Percentiles rank a stretch among this genome's conserved stretches.
These are phyloP conservation scores for Boletellus ananas DNA, from an alignment of 768 basidiomycete species.

Conservation along the genomic window DNA sequence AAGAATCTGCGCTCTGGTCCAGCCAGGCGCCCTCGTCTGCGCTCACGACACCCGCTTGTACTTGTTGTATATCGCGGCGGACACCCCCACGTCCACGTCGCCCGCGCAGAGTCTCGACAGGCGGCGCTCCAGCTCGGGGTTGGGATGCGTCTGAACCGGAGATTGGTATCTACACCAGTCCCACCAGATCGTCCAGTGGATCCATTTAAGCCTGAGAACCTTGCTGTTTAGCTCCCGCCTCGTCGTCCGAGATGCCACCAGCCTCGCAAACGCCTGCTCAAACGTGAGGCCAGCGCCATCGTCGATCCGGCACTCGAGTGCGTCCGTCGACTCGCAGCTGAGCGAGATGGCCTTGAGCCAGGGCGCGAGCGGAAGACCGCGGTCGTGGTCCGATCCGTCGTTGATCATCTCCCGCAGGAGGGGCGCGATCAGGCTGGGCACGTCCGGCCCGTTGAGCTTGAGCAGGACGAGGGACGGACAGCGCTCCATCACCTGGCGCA, in stretches of 20 bases:
- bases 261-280: conserved; percentile 21
- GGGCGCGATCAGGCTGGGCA: conserved; percentile 20
- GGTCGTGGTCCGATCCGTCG: conserved; percentile 12
- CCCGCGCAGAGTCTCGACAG: conserved; percentile 20
- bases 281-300: conserved; percentile 24
- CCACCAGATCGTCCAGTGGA: conserved; percentile 34
- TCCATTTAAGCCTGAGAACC: conserved; percentile 28
- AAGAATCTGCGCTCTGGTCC: conserved; percentile 9
- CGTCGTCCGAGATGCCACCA: conserved; percentile 27
- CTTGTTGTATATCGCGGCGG: conserved; percentile 28
- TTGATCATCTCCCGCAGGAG: conserved; percentile 25
- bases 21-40: background rate
- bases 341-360: conserved; percentile 31
- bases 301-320: conserved; percentile 19
- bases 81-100: conserved; percentile 30
- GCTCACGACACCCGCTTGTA: conserved; percentile 30
- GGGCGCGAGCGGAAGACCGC: conserved; percentile 20
- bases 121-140: conserved; percentile 24
- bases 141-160: conserved; percentile 17
- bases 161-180: conserved; percentile 22
- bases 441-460: conserved; percentile 26
- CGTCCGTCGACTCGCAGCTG: conserved; percentile 27
- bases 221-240: conserved; percentile 20
- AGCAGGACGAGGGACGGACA: conserved; percentile 30
- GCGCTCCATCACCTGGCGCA: conserved; percentile 24